These are phyloP conservation scores for Trametes sanguinea DNA, from an alignment of 768 basidiomycete genomes.

Conservation along the genomic window DNA sequence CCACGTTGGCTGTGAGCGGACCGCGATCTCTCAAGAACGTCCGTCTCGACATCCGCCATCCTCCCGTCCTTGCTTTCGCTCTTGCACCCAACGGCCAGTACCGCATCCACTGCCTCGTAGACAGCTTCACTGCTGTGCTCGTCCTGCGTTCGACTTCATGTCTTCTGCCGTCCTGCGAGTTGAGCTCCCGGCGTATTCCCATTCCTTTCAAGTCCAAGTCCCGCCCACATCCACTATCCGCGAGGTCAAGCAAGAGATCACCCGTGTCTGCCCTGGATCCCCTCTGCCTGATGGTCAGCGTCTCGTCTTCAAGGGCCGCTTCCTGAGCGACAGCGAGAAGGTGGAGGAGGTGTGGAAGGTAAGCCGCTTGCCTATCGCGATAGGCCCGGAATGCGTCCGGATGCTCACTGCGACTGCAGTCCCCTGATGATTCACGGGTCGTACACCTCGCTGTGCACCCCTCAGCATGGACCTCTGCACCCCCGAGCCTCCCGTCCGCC, in stretches of 20 bases:
- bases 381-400: slow-evolving; percentile 15
- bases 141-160: slow-evolving; percentile 15
- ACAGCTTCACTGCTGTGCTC: slow-evolving; percentile 11
- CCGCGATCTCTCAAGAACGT: neutral
- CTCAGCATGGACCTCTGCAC: slow-evolving; percentile 66
- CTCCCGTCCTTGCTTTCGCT: neutral
- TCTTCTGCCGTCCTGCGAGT: slow-evolving; percentile 50
- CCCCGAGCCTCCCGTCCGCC: slow-evolving; percentile 41
- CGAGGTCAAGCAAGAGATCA: slow-evolving; percentile 71
- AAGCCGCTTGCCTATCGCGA: slow-evolving; percentile 23
- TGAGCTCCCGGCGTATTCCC: slow-evolving; percentile 75
- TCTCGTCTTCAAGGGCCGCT: slow-evolving; percentile 74
- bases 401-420: slow-evolving; percentile 38
- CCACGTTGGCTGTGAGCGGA: slow-evolving; percentile 10
- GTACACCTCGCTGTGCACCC: slow-evolving; percentile 82
- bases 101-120: neutral
- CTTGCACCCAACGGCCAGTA: neutral
- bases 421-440: slow-evolving; percentile 55
- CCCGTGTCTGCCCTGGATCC: slow-evolving; percentile 56
- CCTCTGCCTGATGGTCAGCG: slow-evolving; percentile 73
- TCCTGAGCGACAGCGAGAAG: slow-evolving; percentile 63
- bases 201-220: slow-evolving; percentile 62
- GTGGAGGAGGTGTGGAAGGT: slow-evolving; percentile 74
- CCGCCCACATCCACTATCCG: slow-evolving; percentile 50
- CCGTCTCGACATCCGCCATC: neutral